Percentiles rank a stretch among this genome's conserved stretches.
These are phyloP conservation scores for Trematosphaeria pertusa DNA, from an alignment of 2,329 filamentous ascomycete genomes.

Conservation along the genomic window DNA sequence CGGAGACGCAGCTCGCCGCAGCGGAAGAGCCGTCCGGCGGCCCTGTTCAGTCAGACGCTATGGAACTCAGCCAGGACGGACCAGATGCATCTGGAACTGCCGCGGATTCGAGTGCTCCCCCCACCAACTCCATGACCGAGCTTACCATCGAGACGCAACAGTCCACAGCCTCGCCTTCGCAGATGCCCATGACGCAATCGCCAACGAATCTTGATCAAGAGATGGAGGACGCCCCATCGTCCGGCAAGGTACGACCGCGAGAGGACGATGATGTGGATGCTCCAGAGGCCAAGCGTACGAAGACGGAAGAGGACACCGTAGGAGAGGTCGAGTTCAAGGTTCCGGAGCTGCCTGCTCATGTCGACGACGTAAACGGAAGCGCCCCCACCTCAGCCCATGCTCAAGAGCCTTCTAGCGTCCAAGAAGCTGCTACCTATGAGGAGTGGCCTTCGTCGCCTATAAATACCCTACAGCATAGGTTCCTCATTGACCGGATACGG, in stretches of 20 bases:
- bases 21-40: conserved; percentile 16
- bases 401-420: conserved; percentile 38
- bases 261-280: conserved; percentile 71
- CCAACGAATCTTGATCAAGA: conserved; percentile 38
- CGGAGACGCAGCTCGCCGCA: conserved; percentile 34
- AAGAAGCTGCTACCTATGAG: conserved; percentile 42
- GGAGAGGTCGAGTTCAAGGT: conserved; percentile 51
- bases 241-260: conserved; percentile 69
- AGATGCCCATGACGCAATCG: conserved; percentile 26
- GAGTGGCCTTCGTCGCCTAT: conserved; percentile 42
- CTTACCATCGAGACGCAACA: conserved; percentile 37
- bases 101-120: conserved; percentile 23
- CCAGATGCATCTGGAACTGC: conserved; percentile 19
- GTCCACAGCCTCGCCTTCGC: conserved; percentile 16
- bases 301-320: conserved; percentile 63
- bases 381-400: conserved; percentile 29
- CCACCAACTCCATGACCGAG: conserved; percentile 44
- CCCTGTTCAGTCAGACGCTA: conserved; percentile 23
- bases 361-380: conserved; percentile 38
- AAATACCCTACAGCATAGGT: conserved; percentile 66
- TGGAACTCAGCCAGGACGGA: conserved; percentile 34
- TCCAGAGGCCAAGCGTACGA: conserved; percentile 80
- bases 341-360: conserved; percentile 47
- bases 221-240: conserved; percentile 48
- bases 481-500: conserved; percentile 70